Evolutionary conservation across 83 land plant genomes (phyloP).

Genomic region (Larix sibirica): DNA sequence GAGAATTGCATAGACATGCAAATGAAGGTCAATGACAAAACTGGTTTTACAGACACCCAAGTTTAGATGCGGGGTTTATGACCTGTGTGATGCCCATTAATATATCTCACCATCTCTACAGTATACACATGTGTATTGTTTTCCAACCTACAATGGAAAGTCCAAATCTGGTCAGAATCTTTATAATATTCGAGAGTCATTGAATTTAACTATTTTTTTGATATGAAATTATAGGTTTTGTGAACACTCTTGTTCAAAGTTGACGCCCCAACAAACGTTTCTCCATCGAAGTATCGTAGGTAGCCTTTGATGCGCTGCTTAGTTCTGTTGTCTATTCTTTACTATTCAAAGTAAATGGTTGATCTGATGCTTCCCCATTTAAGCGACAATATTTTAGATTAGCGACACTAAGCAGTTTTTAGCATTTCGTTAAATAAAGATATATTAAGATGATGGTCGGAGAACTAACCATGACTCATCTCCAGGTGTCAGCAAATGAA

Average conservation of each 20-base stretch:
- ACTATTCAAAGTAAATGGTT: constrained; percentile 24
- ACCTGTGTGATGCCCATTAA: constrained; percentile 70
- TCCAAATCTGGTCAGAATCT: not conserved
- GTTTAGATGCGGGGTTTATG: constrained; percentile 15
- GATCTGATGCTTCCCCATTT: constrained; percentile 48
- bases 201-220: not conserved
- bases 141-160: constrained; percentile 46
- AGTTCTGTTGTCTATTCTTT: constrained; percentile 34
- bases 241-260: constrained; percentile 39
- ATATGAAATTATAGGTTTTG: constrained; percentile 18
- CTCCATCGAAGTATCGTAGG: constrained; percentile 39
- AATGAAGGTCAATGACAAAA: too few relatives aligned
- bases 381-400: not conserved
- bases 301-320: constrained; percentile 37
- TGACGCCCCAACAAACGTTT: constrained; percentile 28
- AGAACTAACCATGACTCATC: constrained; percentile 55
- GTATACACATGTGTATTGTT: constrained; percentile 86
- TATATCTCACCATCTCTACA: constrained; percentile 70
- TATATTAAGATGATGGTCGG: not conserved
- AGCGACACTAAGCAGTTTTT: not conserved
- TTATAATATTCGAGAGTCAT: not conserved
- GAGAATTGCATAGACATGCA: too few relatives aligned
- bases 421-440: not conserved
- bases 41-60: not conserved
- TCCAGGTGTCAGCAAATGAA: constrained; percentile 63